These are phyloP conservation scores for Kickxella alabastrina DNA, from an alignment of 192 early-diverging fungal species.

Conservation along the genomic window DNA sequence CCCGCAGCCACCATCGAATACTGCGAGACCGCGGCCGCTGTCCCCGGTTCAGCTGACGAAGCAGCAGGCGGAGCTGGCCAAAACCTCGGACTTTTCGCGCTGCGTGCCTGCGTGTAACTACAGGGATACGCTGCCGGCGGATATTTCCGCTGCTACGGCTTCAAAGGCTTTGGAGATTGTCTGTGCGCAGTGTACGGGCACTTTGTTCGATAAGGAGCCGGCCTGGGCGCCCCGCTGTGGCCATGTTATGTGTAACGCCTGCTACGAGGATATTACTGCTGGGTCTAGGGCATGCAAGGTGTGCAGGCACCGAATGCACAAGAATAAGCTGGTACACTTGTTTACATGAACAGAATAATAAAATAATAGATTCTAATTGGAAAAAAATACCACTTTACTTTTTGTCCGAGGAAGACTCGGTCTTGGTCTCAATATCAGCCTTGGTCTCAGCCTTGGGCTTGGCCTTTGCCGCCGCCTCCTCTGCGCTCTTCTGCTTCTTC, in stretches of 20 bases:
- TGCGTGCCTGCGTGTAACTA: slow-evolving; percentile 35
- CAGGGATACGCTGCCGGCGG: slow-evolving; percentile 11
- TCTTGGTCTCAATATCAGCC: too few species aligned
- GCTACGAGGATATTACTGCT: slow-evolving; percentile 20
- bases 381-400: background rate
- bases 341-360: slow-evolving; percentile 10
- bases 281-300: slow-evolving; percentile 26
- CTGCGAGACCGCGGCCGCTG: slow-evolving; percentile 13
- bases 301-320: slow-evolving; percentile 30
- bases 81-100: slow-evolving; percentile 22
- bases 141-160: background rate
- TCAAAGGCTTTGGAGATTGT: slow-evolving; percentile 25
- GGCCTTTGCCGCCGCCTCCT: slow-evolving; percentile 54
- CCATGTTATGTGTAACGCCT: slow-evolving; percentile 41
- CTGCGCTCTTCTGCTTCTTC: slow-evolving; percentile 53
- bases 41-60: slow-evolving; percentile 29
- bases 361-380: too few species aligned
- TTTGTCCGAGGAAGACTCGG: slow-evolving; percentile 7
- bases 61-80: slow-evolving; percentile 29
- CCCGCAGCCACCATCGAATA: slow-evolving; percentile 3
- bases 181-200: slow-evolving; percentile 21
- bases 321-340: slow-evolving; percentile 37
- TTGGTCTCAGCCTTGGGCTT: slow-evolving; percentile 19
- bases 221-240: slow-evolving; percentile 47
- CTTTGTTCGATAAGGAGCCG: slow-evolving; percentile 32